Conservation (phyloP, 2,329 filamentous ascomycete genomes). For the Trichoderma sp. region DNA sequence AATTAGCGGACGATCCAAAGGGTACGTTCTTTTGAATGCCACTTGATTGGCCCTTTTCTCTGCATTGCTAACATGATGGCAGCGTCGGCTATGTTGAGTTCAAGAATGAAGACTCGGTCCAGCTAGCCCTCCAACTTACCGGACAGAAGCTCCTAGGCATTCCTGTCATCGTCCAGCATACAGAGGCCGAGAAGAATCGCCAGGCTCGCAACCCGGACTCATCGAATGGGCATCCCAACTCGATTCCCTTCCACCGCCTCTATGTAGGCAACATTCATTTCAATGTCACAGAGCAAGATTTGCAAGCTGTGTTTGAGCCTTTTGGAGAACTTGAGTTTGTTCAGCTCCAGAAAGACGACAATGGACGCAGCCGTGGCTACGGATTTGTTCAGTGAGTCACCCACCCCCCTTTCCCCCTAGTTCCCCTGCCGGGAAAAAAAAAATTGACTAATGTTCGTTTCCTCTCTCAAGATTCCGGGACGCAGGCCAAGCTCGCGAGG, state of each 20-base stretch:
- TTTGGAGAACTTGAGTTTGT: constrained; percentile 98
- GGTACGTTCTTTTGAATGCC: constrained; percentile 56
- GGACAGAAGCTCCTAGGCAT: constrained; percentile 98
- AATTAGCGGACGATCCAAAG: constrained; percentile 94
- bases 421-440: neutral
- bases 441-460: constrained; percentile 33
- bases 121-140: constrained; percentile 92
- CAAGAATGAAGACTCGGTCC: constrained; percentile 90
- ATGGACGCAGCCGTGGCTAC: constrained; percentile 86
- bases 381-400: constrained; percentile 95
- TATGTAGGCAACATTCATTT: constrained; percentile 99
- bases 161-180: constrained; percentile 96
- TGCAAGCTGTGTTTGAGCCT: constrained; percentile 94
- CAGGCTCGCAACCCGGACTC: constrained; percentile 81
- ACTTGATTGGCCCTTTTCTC: neutral
- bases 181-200: constrained; percentile 98
- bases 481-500: constrained; percentile 85
- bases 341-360: constrained; percentile 94
- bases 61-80: constrained; percentile 36
- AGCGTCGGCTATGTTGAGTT: constrained; percentile 99
- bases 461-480: constrained; percentile 70
- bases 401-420: neutral
- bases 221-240: constrained; percentile 67
- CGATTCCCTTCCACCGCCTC: constrained; percentile 92
- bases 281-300: constrained; percentile 93